Evolutionary conservation across 2,329 filamentous ascomycete species (phyloP).

Genomic region (Teratosphaeria viscida): DNA sequence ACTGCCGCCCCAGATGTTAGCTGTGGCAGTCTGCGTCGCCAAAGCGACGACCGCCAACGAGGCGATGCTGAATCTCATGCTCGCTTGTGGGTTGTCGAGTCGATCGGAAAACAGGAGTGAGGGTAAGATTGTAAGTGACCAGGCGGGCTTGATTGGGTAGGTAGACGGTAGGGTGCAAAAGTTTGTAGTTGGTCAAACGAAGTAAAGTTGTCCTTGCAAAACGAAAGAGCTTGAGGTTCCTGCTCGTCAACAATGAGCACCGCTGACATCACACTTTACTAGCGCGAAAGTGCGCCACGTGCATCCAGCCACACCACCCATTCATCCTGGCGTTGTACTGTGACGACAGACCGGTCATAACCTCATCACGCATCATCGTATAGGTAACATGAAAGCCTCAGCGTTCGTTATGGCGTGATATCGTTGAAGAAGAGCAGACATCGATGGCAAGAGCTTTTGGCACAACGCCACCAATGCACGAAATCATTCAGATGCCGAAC

Average conservation of each 20-base stretch:
- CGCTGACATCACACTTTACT: background rate
- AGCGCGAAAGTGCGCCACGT: background rate
- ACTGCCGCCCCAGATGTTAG: constrained; percentile 78
- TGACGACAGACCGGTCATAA: no score
- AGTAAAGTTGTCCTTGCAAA: background rate
- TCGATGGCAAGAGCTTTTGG: background rate
- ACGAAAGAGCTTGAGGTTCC: background rate
- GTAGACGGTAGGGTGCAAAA: background rate
- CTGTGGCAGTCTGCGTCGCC: constrained; percentile 53
- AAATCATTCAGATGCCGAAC: background rate
- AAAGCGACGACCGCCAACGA: constrained; percentile 61
- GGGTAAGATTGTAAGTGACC: background rate
- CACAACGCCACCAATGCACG: background rate
- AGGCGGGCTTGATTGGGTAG: background rate
- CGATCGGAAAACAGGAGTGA: background rate
- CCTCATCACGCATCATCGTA: background rate
- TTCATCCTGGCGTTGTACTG: background rate
- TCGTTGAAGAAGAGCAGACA: background rate
- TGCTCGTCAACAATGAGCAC: background rate
- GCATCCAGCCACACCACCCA: background rate
- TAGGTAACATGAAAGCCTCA: background rate
- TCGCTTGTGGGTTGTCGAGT: constrained; percentile 18
- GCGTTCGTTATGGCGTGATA: background rate
- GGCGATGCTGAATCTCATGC: constrained; percentile 66
- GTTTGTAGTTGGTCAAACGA: background rate